phyloP scores from a whole-genome alignment of 768 basidiomycete genomes.

The Kwoniella dendrophila region DNA sequence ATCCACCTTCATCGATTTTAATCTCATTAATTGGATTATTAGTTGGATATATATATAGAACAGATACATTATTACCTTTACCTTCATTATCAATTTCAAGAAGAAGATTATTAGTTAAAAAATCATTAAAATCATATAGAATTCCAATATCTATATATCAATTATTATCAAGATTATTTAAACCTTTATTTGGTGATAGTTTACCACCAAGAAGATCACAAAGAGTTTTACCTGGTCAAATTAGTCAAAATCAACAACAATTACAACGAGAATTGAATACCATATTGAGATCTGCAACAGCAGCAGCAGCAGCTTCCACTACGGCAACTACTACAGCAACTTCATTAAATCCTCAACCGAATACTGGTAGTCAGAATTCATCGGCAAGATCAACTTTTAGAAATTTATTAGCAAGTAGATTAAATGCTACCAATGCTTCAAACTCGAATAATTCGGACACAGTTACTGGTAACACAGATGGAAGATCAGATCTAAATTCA shows the following conservation, averaged over 20 bases:
- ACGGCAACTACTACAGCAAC: slow-evolving; percentile 63
- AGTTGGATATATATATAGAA: slow-evolving; percentile 76
- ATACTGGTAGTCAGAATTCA: neutral
- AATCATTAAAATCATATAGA: slow-evolving; percentile 68
- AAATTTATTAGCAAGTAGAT: slow-evolving; percentile 6
- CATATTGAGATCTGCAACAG: no score
- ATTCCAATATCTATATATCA: slow-evolving; percentile 65
- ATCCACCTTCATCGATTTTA: slow-evolving; percentile 68
- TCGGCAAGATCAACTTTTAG: slow-evolving; percentile 13
- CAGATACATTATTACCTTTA: slow-evolving; percentile 70
- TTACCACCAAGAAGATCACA: slow-evolving; percentile 68
- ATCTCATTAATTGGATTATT: slow-evolving; percentile 69
- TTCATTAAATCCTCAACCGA: neutral
- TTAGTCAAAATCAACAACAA: neutral
- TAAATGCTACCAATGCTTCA: neutral
- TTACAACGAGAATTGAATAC: neutral
- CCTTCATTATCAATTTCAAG: slow-evolving; percentile 36
- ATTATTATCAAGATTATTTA: slow-evolving; percentile 64
- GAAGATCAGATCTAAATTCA: neutral
- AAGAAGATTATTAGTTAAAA: slow-evolving; percentile 26
- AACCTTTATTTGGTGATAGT: slow-evolving; percentile 70
- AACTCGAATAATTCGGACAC: neutral
- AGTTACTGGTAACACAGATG: neutral
- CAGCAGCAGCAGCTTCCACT: neutral
- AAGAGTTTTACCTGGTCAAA: slow-evolving; percentile 71